Conservation (phyloP, 2,329 filamentous ascomycete species). For the Dothideomycetes sp. region DNA sequence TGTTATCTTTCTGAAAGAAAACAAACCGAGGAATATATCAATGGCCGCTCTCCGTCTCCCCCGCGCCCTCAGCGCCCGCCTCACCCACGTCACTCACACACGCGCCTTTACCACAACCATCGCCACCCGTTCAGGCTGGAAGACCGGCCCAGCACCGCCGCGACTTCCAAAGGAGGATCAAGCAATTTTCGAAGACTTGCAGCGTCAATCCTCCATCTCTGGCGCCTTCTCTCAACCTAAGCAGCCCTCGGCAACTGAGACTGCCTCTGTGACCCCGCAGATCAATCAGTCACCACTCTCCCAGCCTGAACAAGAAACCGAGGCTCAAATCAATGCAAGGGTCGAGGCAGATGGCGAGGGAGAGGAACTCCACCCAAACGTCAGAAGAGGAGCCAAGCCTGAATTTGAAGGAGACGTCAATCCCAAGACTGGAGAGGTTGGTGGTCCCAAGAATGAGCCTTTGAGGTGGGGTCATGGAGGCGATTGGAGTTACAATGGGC, state of each 20-base stretch:
- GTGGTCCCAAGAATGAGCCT: slow-evolving; percentile 95
- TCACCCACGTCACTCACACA: slow-evolving; percentile 11
- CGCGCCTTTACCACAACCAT: slow-evolving; percentile 27
- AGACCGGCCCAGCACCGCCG: slow-evolving; percentile 58
- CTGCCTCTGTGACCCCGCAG: slow-evolving; percentile 19
- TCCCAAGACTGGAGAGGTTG: slow-evolving; percentile 88
- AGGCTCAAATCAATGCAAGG: slow-evolving; percentile 21
- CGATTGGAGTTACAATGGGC: slow-evolving; percentile 89
- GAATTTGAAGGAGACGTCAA: slow-evolving; percentile 91
- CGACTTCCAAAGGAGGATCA: slow-evolving; percentile 82
- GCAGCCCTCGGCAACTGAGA: slow-evolving; percentile 24
- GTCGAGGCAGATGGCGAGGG: slow-evolving; percentile 47
- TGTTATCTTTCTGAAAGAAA: neutral
- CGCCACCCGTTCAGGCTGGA: slow-evolving; percentile 29
- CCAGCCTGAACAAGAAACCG: slow-evolving; percentile 3
- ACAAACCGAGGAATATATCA: too few species aligned
- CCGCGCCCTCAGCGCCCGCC: slow-evolving; percentile 6
- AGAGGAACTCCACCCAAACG: slow-evolving; percentile 57
- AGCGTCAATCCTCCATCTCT: slow-evolving; percentile 53
- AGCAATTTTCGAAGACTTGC: slow-evolving; percentile 79
- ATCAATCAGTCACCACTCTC: slow-evolving; percentile 24
- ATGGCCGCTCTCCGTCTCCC: slow-evolving; percentile 9
- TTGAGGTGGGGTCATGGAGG: slow-evolving; percentile 68
- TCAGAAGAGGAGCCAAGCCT: slow-evolving; percentile 66
- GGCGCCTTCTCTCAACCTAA: slow-evolving; percentile 63